Percentiles rank a stretch among this genome's conserved stretches.
Evolutionary conservation across 768 basidiomycete species (phyloP).

Genomic region (Mrakia gelida): DNA sequence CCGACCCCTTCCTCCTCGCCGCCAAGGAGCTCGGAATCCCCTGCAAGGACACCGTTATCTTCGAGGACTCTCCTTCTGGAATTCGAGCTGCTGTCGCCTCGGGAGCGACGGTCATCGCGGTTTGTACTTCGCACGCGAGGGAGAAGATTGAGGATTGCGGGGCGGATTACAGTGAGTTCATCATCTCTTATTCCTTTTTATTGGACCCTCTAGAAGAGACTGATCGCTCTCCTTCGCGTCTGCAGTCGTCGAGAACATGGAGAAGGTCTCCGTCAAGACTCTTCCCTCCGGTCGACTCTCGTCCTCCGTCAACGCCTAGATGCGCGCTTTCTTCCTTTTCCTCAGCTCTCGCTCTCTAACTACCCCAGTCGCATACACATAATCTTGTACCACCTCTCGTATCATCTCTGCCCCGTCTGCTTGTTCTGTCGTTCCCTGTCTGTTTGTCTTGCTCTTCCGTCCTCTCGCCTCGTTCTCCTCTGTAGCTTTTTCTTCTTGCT

Average conservation of each 20-base stretch:
- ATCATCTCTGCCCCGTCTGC: too few relatives aligned
- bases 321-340: not conserved
- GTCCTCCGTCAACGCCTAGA: conserved; percentile 7
- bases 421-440: too few relatives aligned
- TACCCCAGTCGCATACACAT: too few relatives aligned
- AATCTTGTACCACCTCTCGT: too few relatives aligned
- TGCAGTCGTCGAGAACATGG: conserved; percentile 10
- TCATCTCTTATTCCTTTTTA: not conserved
- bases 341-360: not conserved
- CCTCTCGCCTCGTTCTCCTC: too few relatives aligned
- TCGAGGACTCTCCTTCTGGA: conserved; percentile 46
- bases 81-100: conserved; percentile 45
- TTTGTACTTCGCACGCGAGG: conserved; percentile 23
- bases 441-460: too few relatives aligned
- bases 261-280: not conserved
- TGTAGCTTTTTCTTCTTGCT: too few relatives aligned
- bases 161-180: conserved; percentile 9
- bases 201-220: not conserved
- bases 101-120: conserved; percentile 43
- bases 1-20: conserved; percentile 46
- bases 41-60: conserved; percentile 38
- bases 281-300: not conserved
- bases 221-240: not conserved
- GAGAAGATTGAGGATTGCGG: conserved; percentile 19
- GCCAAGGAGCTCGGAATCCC: conserved; percentile 44